Percentiles rank a stretch among this genome's conserved stretches.
Conservation (phyloP, 2,329 filamentous ascomycete species). For the Colletotrichum truncatum region DNA sequence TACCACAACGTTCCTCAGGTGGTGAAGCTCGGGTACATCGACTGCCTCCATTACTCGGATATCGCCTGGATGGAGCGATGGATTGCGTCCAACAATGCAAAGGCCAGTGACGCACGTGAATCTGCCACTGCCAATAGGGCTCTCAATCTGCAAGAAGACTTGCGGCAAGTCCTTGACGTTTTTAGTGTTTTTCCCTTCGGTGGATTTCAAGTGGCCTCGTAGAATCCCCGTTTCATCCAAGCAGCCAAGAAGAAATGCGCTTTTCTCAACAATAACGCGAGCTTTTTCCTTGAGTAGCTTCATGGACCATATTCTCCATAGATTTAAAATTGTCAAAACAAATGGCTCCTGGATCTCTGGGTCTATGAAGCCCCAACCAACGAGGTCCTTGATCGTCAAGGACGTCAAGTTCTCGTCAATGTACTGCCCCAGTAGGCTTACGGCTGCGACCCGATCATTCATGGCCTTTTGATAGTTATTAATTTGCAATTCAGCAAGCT, state of each 20-base stretch:
- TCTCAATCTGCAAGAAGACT: slow-evolving; percentile 86
- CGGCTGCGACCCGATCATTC: slow-evolving; percentile 69
- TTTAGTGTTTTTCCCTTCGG: slow-evolving; percentile 49
- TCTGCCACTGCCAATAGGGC: slow-evolving; percentile 58
- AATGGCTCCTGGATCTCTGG: slow-evolving; percentile 76
- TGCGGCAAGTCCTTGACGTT: slow-evolving; percentile 73
- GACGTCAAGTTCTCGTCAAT: slow-evolving; percentile 89
- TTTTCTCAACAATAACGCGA: slow-evolving; percentile 81
- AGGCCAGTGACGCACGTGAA: slow-evolving; percentile 77
- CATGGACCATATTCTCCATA: slow-evolving; percentile 91
- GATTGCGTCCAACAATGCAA: slow-evolving; percentile 90
- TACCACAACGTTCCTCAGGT: slow-evolving; percentile 87
- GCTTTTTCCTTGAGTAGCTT: slow-evolving; percentile 95
- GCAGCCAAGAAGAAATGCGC: slow-evolving; percentile 88
- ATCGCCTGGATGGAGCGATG: slow-evolving; percentile 92
- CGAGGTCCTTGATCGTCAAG: slow-evolving; percentile 76
- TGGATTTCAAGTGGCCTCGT: slow-evolving; percentile 71
- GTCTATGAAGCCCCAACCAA: slow-evolving; percentile 81
- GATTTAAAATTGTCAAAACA: slow-evolving; percentile 76
- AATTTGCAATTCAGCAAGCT: slow-evolving; percentile 75
- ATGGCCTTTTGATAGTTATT: slow-evolving; percentile 75
- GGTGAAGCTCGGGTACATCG: slow-evolving; percentile 74
- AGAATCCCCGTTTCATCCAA: slow-evolving; percentile 85
- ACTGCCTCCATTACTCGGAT: slow-evolving; percentile 88
- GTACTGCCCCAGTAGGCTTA: slow-evolving; percentile 75